Conservation (phyloP, 1,284 basidiomycete species). For the Moniliophthora roreri region DNA sequence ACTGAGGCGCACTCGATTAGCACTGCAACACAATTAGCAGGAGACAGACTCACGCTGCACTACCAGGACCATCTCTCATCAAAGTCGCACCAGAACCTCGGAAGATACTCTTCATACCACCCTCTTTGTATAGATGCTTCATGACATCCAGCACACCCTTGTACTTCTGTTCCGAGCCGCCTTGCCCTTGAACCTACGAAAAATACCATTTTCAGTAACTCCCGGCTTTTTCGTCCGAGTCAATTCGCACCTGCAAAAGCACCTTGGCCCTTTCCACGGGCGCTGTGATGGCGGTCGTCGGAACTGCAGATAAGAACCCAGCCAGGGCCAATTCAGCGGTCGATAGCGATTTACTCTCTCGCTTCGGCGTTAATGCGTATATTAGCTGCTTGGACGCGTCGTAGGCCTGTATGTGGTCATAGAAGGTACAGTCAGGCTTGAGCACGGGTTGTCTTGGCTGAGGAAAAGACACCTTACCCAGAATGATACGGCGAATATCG, state of each 20-base stretch:
- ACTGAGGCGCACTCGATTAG: slow-evolving; percentile 37
- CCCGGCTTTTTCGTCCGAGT: background rate
- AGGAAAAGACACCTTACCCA: slow-evolving; percentile 62
- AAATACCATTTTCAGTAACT: background rate
- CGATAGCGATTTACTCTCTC: slow-evolving; percentile 66
- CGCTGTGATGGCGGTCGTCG: slow-evolving; percentile 89
- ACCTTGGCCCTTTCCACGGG: slow-evolving; percentile 99
- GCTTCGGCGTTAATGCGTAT: slow-evolving; percentile 67
- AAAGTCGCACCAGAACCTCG: slow-evolving; percentile 92
- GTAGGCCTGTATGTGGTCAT: slow-evolving; percentile 68
- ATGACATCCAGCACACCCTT: slow-evolving; percentile 93
- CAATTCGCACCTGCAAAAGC: slow-evolving; percentile 70
- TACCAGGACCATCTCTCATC: slow-evolving; percentile 93
- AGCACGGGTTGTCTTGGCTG: background rate
- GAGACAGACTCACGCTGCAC: slow-evolving; percentile 76
- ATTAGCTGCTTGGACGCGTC: slow-evolving; percentile 93
- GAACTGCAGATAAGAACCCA: slow-evolving; percentile 94
- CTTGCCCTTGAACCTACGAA: slow-evolving; percentile 86
- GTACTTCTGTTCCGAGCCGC: slow-evolving; percentile 73
- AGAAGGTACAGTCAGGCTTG: background rate
- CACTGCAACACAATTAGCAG: slow-evolving; percentile 8
- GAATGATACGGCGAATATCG: slow-evolving; percentile 98
- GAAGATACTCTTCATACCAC: slow-evolving; percentile 91
- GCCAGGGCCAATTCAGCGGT: slow-evolving; percentile 87
- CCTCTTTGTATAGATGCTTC: slow-evolving; percentile 90